Conservation (phyloP, 331 rosid genomes). For the Quercus tomentella region DNA sequence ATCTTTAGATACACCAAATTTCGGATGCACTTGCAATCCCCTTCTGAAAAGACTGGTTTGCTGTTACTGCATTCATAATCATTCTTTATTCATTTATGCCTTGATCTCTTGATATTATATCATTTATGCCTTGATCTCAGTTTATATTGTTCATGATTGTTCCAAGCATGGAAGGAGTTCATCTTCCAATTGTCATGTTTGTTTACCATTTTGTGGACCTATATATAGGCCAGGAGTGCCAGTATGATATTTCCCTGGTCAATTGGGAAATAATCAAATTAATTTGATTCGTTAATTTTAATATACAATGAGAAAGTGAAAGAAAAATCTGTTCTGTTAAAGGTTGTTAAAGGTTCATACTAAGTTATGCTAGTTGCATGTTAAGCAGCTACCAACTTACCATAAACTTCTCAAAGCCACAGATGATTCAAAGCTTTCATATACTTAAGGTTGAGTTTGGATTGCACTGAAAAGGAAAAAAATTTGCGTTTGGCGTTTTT, state of each 20-base stretch:
- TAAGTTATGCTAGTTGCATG: background rate
- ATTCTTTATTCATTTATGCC: background rate
- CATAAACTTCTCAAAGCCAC: background rate
- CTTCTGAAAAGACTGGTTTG: background rate
- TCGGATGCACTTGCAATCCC: background rate
- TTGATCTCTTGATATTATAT: no score
- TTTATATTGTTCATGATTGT: background rate
- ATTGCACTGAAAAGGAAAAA: no score
- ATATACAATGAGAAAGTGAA: background rate
- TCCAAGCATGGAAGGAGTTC: background rate
- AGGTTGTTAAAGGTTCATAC: background rate
- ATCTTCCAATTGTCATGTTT: background rate
- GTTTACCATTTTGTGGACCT: background rate
- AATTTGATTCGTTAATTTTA: background rate
- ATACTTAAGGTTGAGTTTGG: no score
- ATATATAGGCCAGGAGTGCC: background rate
- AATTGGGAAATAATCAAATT: background rate
- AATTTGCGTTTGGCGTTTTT: no score
- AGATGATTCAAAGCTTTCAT: background rate
- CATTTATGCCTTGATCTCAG: background rate
- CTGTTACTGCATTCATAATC: background rate
- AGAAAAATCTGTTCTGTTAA: background rate
- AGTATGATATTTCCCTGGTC: background rate
- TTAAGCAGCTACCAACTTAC: background rate
- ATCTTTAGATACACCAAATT: conserved; percentile 13